Evolutionary conservation across 495 filamentous ascomycete species (phyloP).

Genomic region (Cladorrhinum samala): DNA sequence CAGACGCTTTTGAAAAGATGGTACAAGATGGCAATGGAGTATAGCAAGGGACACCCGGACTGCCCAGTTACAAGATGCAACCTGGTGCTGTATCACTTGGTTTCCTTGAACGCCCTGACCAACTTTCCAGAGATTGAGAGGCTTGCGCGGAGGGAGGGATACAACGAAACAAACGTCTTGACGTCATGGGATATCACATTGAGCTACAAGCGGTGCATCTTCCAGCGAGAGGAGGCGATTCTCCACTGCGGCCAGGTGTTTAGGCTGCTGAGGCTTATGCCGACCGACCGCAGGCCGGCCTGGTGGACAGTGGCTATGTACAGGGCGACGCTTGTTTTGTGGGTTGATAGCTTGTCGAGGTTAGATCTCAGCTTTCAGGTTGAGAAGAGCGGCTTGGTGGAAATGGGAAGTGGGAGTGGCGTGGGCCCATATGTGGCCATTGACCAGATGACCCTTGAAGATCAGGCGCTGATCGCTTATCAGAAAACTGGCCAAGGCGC

Average conservation of each 20-base stretch:
- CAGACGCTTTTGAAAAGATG: constrained; percentile 51
- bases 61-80: constrained; percentile 45
- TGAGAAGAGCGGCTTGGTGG: constrained; percentile 12
- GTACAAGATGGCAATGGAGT: constrained; percentile 44
- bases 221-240: constrained; percentile 48
- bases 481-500: constrained; percentile 34
- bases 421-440: constrained; percentile 25
- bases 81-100: constrained; percentile 58
- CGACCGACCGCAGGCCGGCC: constrained; percentile 35
- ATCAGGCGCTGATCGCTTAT: constrained; percentile 32
- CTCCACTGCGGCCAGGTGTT: constrained; percentile 57
- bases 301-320: constrained; percentile 54
- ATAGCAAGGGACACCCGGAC: constrained; percentile 28
- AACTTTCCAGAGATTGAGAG: constrained; percentile 56
- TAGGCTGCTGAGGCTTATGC: constrained; percentile 44
- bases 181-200: constrained; percentile 41
- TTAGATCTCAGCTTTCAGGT: constrained; percentile 30
- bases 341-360: constrained; percentile 38
- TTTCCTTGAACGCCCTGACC: constrained; percentile 53
- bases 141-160: constrained; percentile 46
- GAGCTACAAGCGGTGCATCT: constrained; percentile 47
- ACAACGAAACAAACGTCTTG: constrained; percentile 33
- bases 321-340: constrained; percentile 46
- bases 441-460: constrained; percentile 34
- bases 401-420: background rate